Conservation (phyloP, 208 protist genomes). For the Acanthamoeba triangularis region DNA sequence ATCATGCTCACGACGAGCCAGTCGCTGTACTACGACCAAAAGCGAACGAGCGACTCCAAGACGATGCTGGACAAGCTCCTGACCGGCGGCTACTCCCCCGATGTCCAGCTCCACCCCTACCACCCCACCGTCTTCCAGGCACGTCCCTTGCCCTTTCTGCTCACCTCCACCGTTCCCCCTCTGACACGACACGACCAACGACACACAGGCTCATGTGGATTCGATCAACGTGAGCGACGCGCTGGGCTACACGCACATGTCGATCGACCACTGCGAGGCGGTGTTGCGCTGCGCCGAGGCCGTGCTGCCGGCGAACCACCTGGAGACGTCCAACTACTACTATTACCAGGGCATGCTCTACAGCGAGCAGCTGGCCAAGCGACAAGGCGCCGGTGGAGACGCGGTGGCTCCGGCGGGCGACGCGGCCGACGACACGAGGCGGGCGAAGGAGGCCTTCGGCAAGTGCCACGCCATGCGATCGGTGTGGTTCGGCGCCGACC, state of each 20-base stretch:
- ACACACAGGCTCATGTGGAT: not conserved
- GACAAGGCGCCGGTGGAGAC: not conserved
- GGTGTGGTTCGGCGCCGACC: conserved; percentile 11
- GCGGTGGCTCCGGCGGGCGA: not conserved
- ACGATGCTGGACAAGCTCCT: conserved; percentile 21
- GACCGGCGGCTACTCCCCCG: not conserved
- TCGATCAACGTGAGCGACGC: conserved; percentile 35
- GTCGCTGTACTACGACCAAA: conserved; percentile 38
- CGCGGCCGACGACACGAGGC: not conserved
- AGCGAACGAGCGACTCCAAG: conserved; percentile 10
- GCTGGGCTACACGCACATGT: not conserved
- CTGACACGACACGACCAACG: not conserved
- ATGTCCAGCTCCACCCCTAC: conserved; percentile 2
- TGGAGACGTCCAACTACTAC: conserved; percentile 34
- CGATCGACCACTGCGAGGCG: not conserved
- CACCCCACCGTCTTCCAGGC: conserved; percentile 12
- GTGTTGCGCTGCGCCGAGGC: conserved; percentile 26
- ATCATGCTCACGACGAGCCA: conserved; percentile 25
- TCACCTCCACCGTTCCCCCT: too few species aligned
- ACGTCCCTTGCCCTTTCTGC: too few species aligned
- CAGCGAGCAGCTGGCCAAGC: not conserved
- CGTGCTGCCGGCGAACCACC: conserved; percentile 6
- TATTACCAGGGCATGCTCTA: conserved; percentile 35
- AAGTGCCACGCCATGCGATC: not conserved
- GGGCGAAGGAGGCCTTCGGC: not conserved